phyloP scores from a whole-genome alignment of 768 basidiomycete genomes.

The Suillus weaverae region DNA sequence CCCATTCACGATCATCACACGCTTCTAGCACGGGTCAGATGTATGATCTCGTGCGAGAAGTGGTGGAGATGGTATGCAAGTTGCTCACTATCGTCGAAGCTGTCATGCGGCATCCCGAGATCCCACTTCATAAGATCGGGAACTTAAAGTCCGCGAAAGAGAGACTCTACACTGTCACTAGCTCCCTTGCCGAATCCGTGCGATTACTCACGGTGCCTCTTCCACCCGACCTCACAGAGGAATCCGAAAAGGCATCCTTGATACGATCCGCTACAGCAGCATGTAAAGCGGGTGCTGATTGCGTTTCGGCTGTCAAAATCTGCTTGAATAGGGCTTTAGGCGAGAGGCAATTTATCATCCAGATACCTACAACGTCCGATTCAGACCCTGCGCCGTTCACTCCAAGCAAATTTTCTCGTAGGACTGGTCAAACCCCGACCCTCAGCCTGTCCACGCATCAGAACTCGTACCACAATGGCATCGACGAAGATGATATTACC shows the following conservation, averaged over 20 bases:
- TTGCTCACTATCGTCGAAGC: slow-evolving; percentile 90
- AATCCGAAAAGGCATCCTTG: slow-evolving; percentile 75
- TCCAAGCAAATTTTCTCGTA: slow-evolving; percentile 48
- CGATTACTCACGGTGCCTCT: slow-evolving; percentile 65
- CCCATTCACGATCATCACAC: slow-evolving; percentile 86
- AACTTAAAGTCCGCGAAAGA: slow-evolving; percentile 73
- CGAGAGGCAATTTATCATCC: slow-evolving; percentile 65
- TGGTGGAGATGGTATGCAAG: slow-evolving; percentile 91
- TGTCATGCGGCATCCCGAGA: slow-evolving; percentile 73
- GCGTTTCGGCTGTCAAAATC: slow-evolving; percentile 81
- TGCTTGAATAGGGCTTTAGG: slow-evolving; percentile 67
- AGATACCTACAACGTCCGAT: slow-evolving; percentile 54
- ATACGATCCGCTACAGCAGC: slow-evolving; percentile 87
- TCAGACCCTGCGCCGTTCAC: slow-evolving; percentile 44
- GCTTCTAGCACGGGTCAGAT: slow-evolving; percentile 92
- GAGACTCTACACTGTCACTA: slow-evolving; percentile 80
- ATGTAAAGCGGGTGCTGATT: slow-evolving; percentile 85
- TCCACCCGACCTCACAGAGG: slow-evolving; percentile 58
- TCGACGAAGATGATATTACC: slow-evolving; percentile 64
- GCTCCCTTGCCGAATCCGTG: slow-evolving; percentile 84
- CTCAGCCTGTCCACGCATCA: slow-evolving; percentile 39
- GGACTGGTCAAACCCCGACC: slow-evolving; percentile 28
- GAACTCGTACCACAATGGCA: slow-evolving; percentile 35
- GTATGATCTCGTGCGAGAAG: slow-evolving; percentile 93
- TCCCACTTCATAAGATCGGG: slow-evolving; percentile 61